Base-by-base conservation (phyloP, 2,329 filamentous ascomycete species). In the Helicocarpus griseus region DNA sequence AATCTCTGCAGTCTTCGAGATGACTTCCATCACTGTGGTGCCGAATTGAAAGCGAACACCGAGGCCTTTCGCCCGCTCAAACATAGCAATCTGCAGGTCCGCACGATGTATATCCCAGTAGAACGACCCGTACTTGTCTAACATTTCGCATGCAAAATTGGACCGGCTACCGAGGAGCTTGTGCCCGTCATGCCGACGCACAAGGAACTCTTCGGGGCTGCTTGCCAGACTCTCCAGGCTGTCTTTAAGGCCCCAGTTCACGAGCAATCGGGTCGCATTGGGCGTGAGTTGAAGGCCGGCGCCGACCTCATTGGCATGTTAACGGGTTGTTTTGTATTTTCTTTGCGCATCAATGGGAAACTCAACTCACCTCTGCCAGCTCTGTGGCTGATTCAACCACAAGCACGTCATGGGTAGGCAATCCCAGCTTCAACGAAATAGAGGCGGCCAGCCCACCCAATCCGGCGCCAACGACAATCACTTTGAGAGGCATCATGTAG, bases 81-180 rank as follows among this genome's bases (percentile, higher is more conserved):
- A 74, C 2, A 85, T 66, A 0, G 76, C 73, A 6, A 72, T 67
- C 54, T 84, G 80, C 17, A 83, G 65, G 59, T 85, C 81, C 2
- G 79, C 79, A 1, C 82, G 76, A 61, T 85, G 81, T n/a, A 82
- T 62, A 49, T 81, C 77, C 36, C 76, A 66, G 56, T 82, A 83
- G 0, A 80, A 80, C 0, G 78, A 75, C 11, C 67, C 68, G 57
- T 84, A 84, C 54, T 76, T 77, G 2, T 63, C 61, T 5, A 73
- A 71, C 51, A 81, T 80, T 21, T 77, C 76, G 21, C 69, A 61
- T 53, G 77, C 64, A 53, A 81, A 49, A 44, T n/a, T n/a, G n/a
- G n/a, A n/a, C n/a, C n/a, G n/a, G n/a, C n/a, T n/a, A n/a, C n/a
- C n/a, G n/a, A n/a, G n/a, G n/a, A n/a, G n/a, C n/a, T n/a, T n/a